Evolutionary conservation across 495 filamentous ascomycete species (phyloP).

Genomic region (Terfezia claveryi): DNA sequence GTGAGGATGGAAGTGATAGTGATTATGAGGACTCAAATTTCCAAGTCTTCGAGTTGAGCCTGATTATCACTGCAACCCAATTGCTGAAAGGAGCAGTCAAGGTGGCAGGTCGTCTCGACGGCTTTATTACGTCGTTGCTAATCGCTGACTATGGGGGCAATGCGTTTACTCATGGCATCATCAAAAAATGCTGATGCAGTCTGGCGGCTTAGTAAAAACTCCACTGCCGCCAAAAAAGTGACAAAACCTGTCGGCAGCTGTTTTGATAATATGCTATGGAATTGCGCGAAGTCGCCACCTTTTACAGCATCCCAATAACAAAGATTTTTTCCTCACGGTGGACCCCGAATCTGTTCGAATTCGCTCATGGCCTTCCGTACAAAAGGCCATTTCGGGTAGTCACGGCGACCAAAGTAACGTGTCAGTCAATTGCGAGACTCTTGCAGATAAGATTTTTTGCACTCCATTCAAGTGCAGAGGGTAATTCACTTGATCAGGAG

Average conservation of each 20-base stretch:
- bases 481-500: background rate
- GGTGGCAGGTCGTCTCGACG: background rate
- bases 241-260: background rate
- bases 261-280: background rate
- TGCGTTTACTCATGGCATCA: background rate
- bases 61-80: background rate
- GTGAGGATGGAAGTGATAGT: too few species aligned
- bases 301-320: background rate
- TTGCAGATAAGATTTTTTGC: background rate
- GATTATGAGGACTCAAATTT: background rate
- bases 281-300: background rate
- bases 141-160: background rate
- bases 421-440: background rate
- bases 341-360: background rate
- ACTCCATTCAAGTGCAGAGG: background rate
- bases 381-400: background rate
- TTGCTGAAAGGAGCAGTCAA: background rate
- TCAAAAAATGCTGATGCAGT: background rate
- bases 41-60: too few species aligned
- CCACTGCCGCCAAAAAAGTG: background rate
- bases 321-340: background rate
- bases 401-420: background rate
- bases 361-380: background rate
- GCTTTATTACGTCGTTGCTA: background rate
- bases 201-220: background rate